Evolutionary conservation across 495 filamentous ascomycete genomes (phyloP).

Genomic region (Hyphodiscus hymeniophilus): DNA sequence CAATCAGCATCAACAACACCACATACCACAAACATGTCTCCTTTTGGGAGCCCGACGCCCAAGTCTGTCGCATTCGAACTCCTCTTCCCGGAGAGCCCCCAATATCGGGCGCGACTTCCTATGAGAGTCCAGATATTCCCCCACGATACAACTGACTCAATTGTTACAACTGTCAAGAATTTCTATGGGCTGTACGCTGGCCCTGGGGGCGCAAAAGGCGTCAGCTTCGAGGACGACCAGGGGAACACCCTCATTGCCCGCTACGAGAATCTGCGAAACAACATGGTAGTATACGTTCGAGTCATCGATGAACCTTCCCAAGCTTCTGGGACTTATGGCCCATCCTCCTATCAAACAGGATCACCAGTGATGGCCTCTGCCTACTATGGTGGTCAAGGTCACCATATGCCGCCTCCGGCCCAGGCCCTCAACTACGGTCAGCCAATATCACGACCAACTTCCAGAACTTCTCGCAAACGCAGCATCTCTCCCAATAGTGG

Average conservation of each 20-base stretch:
- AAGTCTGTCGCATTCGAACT: constrained; percentile 85
- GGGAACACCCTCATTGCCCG: constrained; percentile 85
- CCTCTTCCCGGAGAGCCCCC: constrained; percentile 62
- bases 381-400: constrained; percentile 22
- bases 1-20: constrained; percentile 23
- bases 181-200: constrained; percentile 88
- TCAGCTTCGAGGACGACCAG: constrained; percentile 85
- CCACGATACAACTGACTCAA: constrained; percentile 92
- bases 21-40: constrained; percentile 36
- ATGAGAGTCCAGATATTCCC: constrained; percentile 87
- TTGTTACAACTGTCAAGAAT: constrained; percentile 93
- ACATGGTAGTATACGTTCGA: constrained; percentile 85
- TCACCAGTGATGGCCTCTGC: constrained; percentile 24
- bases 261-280: constrained; percentile 86
- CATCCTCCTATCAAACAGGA: constrained; percentile 28
- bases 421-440: constrained; percentile 46
- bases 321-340: constrained; percentile 23
- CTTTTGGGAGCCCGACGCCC: constrained; percentile 40
- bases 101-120: constrained; percentile 70
- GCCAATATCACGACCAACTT: constrained; percentile 55
- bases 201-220: constrained; percentile 52
- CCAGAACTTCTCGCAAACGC: constrained; percentile 60
- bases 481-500: constrained; percentile 73
- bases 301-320: constrained; percentile 62
- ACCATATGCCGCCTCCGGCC: constrained; percentile 42